Base-by-base conservation (phyloP, 1,284 basidiomycete genomes). In the Microbotryum violaceum region DNA sequence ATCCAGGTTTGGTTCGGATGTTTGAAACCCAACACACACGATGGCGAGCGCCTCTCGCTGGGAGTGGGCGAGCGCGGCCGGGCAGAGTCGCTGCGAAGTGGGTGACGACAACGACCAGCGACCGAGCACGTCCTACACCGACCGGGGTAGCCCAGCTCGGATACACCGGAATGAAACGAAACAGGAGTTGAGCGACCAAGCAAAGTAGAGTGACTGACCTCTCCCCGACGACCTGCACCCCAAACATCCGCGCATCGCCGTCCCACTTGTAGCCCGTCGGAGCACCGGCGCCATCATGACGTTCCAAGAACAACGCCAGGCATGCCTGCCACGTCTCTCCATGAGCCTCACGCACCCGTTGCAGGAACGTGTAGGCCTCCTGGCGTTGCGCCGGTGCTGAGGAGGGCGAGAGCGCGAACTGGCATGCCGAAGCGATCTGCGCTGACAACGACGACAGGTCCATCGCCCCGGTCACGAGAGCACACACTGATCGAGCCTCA, bases 221-320 rank as follows among this genome's bases (percentile, higher is more conserved):
- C 75, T 91, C 88, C 66, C 91, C 88, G 61, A 94, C 76, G 60
- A 94, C 83, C 64, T 89, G 83, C 68, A 94, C 78, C 27, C 86
- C 88, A 75, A 88, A 92, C 78, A 93, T 88, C 60, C 91, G 82
- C 48, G 83, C 87, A 71, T 91, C 84, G 51, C 83, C 75, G 25
- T 83, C 82, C 75, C 89, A 83, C 75, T 85, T 87, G 12, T 57
- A 56, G 21, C 52, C 54, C 12, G 37, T 42, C 37, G 16, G 14
- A 42, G 14, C 37, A 42, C 37, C 37, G 44, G 53, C 56, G 6
- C 46, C 42, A 33, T 82, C 33, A 54, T 79, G 79, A 48, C 77
- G 75, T 69, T 85, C 86, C 49, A 85, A 80, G 74, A 91, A 91
- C 44, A 91, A 77, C 25, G 81, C 78, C 64, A 91, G 79, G 44